Evolutionary conservation across 2,329 filamentous ascomycete species (phyloP).

Genomic region (Volutella citrinella): DNA sequence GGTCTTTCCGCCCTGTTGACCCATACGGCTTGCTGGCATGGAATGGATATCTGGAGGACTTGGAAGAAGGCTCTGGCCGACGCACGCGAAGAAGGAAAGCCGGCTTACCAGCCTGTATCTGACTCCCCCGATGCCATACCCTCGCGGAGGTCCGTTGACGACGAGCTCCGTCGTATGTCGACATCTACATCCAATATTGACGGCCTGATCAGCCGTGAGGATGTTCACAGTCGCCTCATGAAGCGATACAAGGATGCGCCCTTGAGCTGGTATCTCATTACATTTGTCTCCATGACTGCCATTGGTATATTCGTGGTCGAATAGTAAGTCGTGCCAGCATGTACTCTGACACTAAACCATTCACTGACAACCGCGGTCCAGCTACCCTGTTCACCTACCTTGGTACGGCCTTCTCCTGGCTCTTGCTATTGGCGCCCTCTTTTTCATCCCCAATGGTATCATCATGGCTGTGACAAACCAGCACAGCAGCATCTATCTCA

Average conservation of each 20-base stretch:
- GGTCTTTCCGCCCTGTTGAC: slow-evolving; percentile 75
- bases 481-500: slow-evolving; percentile 80
- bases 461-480: slow-evolving; percentile 93
- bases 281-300: slow-evolving; percentile 71
- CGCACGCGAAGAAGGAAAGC: slow-evolving; percentile 48
- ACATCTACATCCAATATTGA: slow-evolving; percentile 42
- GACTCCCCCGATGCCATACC: slow-evolving; percentile 20
- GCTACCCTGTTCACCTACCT: slow-evolving; percentile 76
- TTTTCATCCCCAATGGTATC: slow-evolving; percentile 89
- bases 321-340: slow-evolving; percentile 54
- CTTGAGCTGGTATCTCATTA: slow-evolving; percentile 75
- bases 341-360: background rate
- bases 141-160: slow-evolving; percentile 15
- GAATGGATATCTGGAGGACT: slow-evolving; percentile 75
- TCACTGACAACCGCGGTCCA: slow-evolving; percentile 29
- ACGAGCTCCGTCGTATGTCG: slow-evolving; percentile 22
- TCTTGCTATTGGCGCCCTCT: slow-evolving; percentile 71
- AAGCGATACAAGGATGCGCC: slow-evolving; percentile 78
- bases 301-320: slow-evolving; percentile 83
- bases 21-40: slow-evolving; percentile 82
- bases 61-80: slow-evolving; percentile 69
- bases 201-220: slow-evolving; percentile 66
- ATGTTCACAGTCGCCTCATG: slow-evolving; percentile 85
- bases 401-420: slow-evolving; percentile 85
- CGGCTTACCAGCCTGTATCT: slow-evolving; percentile 51